Conservation (phyloP, 2,329 filamentous ascomycete species). For the Thermochaetoides dissita region DNA sequence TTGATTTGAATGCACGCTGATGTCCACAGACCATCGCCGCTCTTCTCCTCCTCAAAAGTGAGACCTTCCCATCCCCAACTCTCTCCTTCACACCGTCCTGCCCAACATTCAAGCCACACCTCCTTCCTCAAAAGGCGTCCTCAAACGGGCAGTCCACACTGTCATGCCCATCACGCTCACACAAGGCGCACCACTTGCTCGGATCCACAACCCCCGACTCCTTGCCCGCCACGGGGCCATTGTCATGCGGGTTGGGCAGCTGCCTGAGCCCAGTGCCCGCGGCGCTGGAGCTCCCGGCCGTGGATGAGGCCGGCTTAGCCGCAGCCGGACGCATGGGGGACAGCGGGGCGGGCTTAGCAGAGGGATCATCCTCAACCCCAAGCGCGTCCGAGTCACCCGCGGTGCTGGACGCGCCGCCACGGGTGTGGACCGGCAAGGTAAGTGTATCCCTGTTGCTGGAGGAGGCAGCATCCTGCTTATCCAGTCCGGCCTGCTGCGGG, state of each 20-base stretch:
- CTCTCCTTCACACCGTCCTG: background rate
- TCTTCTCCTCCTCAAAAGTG: background rate
- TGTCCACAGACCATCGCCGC: background rate
- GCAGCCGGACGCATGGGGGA: slow-evolving; percentile 34
- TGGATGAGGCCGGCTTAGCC: slow-evolving; percentile 14
- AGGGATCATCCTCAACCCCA: background rate
- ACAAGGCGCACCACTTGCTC: slow-evolving; percentile 91
- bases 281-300: slow-evolving; percentile 22
- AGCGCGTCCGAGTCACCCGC: background rate
- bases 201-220: slow-evolving; percentile 65
- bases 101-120: background rate
- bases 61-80: background rate
- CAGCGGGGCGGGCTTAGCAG: slow-evolving; percentile 38
- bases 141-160: slow-evolving; percentile 92
- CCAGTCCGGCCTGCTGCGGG: slow-evolving; percentile 8
- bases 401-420: slow-evolving; percentile 9
- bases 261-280: slow-evolving; percentile 30
- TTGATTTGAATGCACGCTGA: no score
- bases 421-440: background rate
- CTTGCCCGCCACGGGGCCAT: slow-evolving; percentile 61
- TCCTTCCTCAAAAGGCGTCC: slow-evolving; percentile 47
- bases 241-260: slow-evolving; percentile 48
- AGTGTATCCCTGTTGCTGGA: background rate
- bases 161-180: slow-evolving; percentile 90
- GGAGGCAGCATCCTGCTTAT: slow-evolving; percentile 1